Percentiles rank a stretch among this genome's conserved stretches.
phyloP scores from a whole-genome alignment of 2,329 filamentous ascomycete species.

The Alternaria rosae region DNA sequence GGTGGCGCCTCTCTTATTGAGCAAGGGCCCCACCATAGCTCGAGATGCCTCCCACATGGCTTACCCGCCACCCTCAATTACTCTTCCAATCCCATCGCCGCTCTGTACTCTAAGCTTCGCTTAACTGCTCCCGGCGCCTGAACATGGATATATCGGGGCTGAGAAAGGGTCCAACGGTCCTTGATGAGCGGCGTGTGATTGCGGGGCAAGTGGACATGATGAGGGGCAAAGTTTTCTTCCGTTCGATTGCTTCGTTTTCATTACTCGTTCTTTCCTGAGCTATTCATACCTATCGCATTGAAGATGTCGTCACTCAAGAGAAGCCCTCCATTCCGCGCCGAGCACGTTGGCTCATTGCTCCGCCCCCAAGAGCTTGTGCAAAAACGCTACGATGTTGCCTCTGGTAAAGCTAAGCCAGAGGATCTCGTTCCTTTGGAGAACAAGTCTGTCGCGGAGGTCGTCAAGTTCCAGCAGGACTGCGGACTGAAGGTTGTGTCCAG shows the following conservation, averaged over 20 bases:
- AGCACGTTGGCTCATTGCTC: conserved; percentile 75
- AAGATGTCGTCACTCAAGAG: conserved; percentile 44
- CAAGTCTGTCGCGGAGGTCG: conserved; percentile 69
- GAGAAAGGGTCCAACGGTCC: conserved; percentile 17
- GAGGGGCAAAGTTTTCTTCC: conserved; percentile 28
- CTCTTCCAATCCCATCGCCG: conserved; percentile 29
- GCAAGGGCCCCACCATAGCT: conserved; percentile 35
- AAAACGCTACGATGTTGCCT: conserved; percentile 61
- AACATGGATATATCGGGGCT: conserved; percentile 17
- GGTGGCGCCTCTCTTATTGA: conserved; percentile 13
- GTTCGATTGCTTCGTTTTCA: conserved; percentile 6
- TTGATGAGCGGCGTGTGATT: conserved; percentile 23
- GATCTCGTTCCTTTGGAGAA: conserved; percentile 68
- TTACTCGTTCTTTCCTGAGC: conserved; percentile 7
- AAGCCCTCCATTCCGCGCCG: conserved; percentile 71
- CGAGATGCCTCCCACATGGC: conserved; percentile 30
- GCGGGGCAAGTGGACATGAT: conserved; percentile 32
- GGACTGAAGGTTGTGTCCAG: conserved; percentile 71
- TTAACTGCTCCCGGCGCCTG: conserved; percentile 16
- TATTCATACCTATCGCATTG: conserved; percentile 31
- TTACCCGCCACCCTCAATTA: conserved; percentile 12
- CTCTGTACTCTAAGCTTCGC: conserved; percentile 3
- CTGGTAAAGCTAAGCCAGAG: conserved; percentile 57
- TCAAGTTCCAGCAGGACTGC: conserved; percentile 69
- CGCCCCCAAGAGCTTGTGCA: conserved; percentile 69